phyloP scores from a whole-genome alignment of 805 yeast genomes.

The Myxozyma neotropica region DNA sequence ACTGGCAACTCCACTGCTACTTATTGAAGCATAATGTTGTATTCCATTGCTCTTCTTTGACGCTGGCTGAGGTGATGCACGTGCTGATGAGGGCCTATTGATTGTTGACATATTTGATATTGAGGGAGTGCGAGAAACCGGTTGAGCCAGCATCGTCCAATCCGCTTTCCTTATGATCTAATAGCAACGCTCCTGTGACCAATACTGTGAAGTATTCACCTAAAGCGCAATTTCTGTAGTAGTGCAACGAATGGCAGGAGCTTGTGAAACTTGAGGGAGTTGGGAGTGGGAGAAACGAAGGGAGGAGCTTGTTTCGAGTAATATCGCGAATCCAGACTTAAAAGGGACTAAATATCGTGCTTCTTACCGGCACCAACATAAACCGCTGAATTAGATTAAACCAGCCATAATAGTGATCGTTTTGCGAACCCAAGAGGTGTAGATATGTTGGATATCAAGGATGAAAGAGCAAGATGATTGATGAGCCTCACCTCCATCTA shows the following conservation, averaged over 20 bases:
- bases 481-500: conserved; percentile 10
- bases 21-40: conserved; percentile 1
- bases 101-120: conserved; percentile 10
- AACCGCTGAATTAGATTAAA: not conserved
- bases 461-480: not conserved
- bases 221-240: no score
- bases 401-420: not conserved
- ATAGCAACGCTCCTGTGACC: no score
- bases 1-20: not conserved
- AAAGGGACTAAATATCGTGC: no score
- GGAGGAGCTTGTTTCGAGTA: not conserved
- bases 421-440: not conserved
- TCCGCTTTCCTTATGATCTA: not conserved
- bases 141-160: conserved; percentile 13
- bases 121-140: conserved; percentile 13
- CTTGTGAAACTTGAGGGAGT: not conserved
- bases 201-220: no score
- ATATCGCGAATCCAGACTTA: not conserved
- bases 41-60: conserved; percentile 7
- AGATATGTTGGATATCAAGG: not conserved
- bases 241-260: not conserved
- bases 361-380: no score
- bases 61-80: conserved; percentile 29
- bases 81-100: conserved; percentile 17
- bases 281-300: conserved; percentile 1